phyloP scores from a whole-genome alignment of 192 early-diverging fungal genomes.

The Coemansia sp. region DNA sequence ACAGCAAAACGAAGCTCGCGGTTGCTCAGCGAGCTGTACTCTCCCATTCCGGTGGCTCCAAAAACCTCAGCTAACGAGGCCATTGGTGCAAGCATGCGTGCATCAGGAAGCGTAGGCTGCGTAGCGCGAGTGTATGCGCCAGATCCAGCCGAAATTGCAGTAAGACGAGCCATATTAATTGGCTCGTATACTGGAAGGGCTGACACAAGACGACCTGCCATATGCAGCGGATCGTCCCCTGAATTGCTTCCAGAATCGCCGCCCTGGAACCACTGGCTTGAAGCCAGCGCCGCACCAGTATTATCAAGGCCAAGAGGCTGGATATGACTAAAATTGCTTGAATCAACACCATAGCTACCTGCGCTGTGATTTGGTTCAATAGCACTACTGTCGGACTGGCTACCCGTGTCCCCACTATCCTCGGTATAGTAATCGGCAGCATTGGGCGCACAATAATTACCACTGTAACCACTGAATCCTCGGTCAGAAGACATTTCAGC shows the following conservation, averaged over 20 bases:
- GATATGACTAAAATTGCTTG: too few species aligned
- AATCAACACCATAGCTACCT: too few species aligned
- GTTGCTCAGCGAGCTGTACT: conserved; percentile 24
- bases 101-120: conserved; percentile 29
- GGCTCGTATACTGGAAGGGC: conserved; percentile 42
- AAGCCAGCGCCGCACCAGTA: too few species aligned
- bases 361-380: too few species aligned
- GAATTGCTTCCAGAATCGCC: background rate
- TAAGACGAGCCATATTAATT: conserved; percentile 31
- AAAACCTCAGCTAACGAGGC: conserved; percentile 38
- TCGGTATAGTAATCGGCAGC: too few species aligned
- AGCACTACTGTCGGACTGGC: too few species aligned
- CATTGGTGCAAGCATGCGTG: conserved; percentile 45
- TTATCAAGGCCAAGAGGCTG: too few species aligned
- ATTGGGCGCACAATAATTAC: too few species aligned
- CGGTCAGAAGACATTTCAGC: too few species aligned
- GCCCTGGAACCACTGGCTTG: too few species aligned
- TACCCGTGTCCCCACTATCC: too few species aligned
- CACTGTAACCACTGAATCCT: too few species aligned
- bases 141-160: background rate
- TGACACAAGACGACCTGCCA: conserved; percentile 17
- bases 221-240: conserved; percentile 1
- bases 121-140: conserved; percentile 23
- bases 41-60: conserved; percentile 4
- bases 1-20: conserved; percentile 45